Base-by-base conservation (phyloP, 208 protist genomes). In the Acanthamoeba lenticulata region DNA sequence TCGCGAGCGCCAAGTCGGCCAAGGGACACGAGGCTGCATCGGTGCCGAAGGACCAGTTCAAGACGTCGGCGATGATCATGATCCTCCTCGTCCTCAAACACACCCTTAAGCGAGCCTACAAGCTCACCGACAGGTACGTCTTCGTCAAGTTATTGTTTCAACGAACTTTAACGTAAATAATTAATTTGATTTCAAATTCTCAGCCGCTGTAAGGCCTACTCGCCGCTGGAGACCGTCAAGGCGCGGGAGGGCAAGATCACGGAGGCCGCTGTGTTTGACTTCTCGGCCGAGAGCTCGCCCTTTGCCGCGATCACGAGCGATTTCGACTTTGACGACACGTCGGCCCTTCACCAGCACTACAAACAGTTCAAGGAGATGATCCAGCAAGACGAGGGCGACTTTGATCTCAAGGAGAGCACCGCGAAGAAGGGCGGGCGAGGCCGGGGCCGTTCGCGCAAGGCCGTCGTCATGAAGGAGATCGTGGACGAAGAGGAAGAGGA, bases 301-400 rank as follows among this genome's bases (percentile, higher is more conserved):
- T 93, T 93, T 21, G 89, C 67, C 19, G 29, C 60, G 3, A 62
- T 93, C 17, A 24, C 57, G 40, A 34, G 34, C 89, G 55, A 81
- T n/a, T 93, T 93, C 62, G 47, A 93, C 60, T 19, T 81, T 3
- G 47, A 74, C 5, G 65, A 93, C 62, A 52, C 38, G 42, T 4
- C 89, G 6, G n/a, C 38, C 19, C 89, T 93, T 7, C 1, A 24
- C 27, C 17, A 49, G 2, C 65, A 81, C 24, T 93, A 93, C 67
- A 81, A 93, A 36, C 32, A 93, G 89, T 93, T 81, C 62, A 93
- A 93, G 47, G 13, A 52, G 47, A 52, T 81, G 65, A 93, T 81
- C 40, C 89, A 34, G 19, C 40, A 93, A 15, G 89, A 93, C 65
- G 89, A 93, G 34, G 32, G 40, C 6, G 89, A 93, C 62, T 93